Percentiles rank a stretch among this genome's conserved stretches.
These are phyloP conservation scores for Lizonia empirigonia DNA, from an alignment of 2,329 filamentous ascomycete genomes.

Conservation along the genomic window DNA sequence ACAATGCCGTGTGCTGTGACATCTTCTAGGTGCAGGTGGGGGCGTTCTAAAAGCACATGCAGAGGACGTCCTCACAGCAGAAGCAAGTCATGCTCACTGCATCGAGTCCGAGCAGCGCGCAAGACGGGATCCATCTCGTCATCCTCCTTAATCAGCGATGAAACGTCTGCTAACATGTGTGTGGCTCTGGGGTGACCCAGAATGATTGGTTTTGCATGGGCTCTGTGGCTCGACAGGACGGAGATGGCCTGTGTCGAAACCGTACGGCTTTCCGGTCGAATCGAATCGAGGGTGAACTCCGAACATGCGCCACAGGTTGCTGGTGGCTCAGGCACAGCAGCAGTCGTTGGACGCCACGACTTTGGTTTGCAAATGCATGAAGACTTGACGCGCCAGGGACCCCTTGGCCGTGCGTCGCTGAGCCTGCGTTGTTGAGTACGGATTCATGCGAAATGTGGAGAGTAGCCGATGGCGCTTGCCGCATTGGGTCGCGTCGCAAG, in stretches of 20 bases:
- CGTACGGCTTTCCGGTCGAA: constrained; percentile 13
- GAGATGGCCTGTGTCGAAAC: constrained; percentile 8
- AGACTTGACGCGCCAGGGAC: constrained; percentile 16
- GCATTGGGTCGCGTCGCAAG: constrained; percentile 16
- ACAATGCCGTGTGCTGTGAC: constrained; percentile 1
- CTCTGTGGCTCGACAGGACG: constrained; percentile 4
- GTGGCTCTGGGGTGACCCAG: constrained; percentile 6
- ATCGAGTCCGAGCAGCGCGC: constrained; percentile 4
- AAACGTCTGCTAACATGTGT: constrained; percentile 9
- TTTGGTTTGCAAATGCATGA: constrained; percentile 23
- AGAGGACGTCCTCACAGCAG: constrained; percentile 6
- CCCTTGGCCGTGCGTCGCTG: constrained; percentile 16
- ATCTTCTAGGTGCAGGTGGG: not conserved
- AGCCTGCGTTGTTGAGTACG: constrained; percentile 12
- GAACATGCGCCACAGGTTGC: constrained; percentile 15
- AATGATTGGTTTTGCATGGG: constrained; percentile 6
- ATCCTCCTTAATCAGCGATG: constrained; percentile 15
- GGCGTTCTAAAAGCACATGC: constrained; percentile 1
- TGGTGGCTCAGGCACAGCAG: constrained; percentile 18
- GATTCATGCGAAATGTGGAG: constrained; percentile 26
- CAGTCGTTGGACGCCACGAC: constrained; percentile 21
- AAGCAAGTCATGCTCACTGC: constrained; percentile 12
- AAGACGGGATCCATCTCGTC: constrained; percentile 4
- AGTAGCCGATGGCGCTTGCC: constrained; percentile 21
- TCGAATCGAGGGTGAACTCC: constrained; percentile 11